phyloP scores from a whole-genome alignment of 768 basidiomycete species.

The Lactarius hengduanensis region DNA sequence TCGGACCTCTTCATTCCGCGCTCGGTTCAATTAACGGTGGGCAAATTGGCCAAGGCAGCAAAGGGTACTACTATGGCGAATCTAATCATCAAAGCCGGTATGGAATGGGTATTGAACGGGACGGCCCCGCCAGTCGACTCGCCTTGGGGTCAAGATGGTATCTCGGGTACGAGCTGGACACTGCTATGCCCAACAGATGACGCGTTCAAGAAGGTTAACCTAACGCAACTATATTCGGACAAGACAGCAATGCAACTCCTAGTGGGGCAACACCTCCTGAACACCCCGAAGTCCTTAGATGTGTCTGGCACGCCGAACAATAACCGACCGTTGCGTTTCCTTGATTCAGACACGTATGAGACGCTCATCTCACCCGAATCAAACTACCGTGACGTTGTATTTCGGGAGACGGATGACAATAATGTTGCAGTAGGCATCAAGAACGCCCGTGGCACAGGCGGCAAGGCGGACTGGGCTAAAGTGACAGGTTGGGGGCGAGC shows the following conservation, averaged over 20 bases:
- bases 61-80: conserved; percentile 88
- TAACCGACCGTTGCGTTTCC: conserved; percentile 70
- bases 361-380: conserved; percentile 70
- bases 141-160: conserved; percentile 53
- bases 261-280: conserved; percentile 74
- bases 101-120: conserved; percentile 91
- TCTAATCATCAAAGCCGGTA: conserved; percentile 77
- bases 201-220: conserved; percentile 84
- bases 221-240: conserved; percentile 69
- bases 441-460: conserved; percentile 66
- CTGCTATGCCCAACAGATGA: conserved; percentile 89
- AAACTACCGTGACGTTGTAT: conserved; percentile 80
- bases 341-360: conserved; percentile 67
- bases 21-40: conserved; percentile 79
- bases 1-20: conserved; percentile 85
- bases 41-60: conserved; percentile 88
- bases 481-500: conserved; percentile 76
- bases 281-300: conserved; percentile 30
- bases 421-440: conserved; percentile 68
- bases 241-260: conserved; percentile 51
- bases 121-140: conserved; percentile 72
- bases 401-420: conserved; percentile 53
- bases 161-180: conserved; percentile 70
- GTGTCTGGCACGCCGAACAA: conserved; percentile 48
- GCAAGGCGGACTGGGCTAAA: conserved; percentile 59